phyloP scores from a whole-genome alignment of 331 rosid genomes.

The Ulmus americana region DNA sequence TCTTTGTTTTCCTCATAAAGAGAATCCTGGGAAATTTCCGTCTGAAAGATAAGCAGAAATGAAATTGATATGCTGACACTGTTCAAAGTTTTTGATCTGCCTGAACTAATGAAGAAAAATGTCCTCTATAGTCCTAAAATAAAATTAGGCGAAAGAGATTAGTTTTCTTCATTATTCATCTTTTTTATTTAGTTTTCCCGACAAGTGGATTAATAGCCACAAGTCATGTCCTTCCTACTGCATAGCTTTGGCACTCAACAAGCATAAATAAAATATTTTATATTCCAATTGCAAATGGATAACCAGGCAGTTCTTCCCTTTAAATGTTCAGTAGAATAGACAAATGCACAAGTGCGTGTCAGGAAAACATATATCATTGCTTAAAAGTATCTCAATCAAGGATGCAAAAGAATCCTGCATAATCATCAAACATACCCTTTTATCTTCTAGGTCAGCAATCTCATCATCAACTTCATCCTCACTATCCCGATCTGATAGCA shows the following conservation, averaged over 20 bases:
- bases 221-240: neutral
- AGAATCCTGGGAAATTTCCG: neutral
- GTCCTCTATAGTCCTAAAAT: neutral
- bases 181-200: neutral
- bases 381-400: slow-evolving; percentile 14
- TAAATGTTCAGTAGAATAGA: neutral
- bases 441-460: slow-evolving; percentile 92
- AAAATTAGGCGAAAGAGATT: neutral
- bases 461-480: slow-evolving; percentile 91
- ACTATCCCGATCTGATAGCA: slow-evolving; percentile 80
- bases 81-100: too few species aligned
- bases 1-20: neutral
- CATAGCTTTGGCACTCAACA: neutral
- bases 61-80: too few species aligned
- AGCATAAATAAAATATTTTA: neutral
- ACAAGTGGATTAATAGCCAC: neutral
- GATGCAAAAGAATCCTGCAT: slow-evolving; percentile 8
- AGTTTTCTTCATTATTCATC: neutral
- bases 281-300: neutral
- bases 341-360: neutral
- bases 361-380: slow-evolving; percentile 5
- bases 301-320: neutral
- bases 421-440: slow-evolving; percentile 56
- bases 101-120: neutral
- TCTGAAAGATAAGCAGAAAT: too few species aligned